Evolutionary conservation across 164 flowering plant species (phyloP), one percentile per base, ranked within the genome.

Genomic region (Cinnamomum micranthum): DNA sequence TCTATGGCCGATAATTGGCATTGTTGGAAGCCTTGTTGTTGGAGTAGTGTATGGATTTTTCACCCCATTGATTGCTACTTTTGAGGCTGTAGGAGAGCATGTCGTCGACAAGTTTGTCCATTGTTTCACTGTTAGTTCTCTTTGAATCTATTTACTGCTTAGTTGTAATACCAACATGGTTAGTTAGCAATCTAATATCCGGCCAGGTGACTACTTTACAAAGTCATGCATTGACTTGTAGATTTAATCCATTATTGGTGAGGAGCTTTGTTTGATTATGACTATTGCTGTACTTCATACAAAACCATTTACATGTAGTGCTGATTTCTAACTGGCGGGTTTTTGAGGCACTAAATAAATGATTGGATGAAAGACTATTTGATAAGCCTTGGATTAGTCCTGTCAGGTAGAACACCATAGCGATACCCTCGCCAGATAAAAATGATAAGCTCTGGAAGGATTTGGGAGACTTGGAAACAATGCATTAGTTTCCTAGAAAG

Each of bases 11-110:
- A 50, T 90, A 22, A 3, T 90, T 35, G 93, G 89, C 1, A 82
- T 92, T 70, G 76, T 74, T 51, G 95, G 93, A 68, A 93, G 98
- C 82, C 73, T 93, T 72, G 77, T 95, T 4, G 90, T 89, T 28
- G 95, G 92, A n/a, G 66, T 90, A 41, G 97, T 88, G n/a, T 92
- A 87, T 74, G 99, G 99, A 1, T 65, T 88, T 70, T 92, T 95
- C 73, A 79, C 86, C 66, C 98, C 99, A 2, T 79, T 93, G 28
- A 50, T 90, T 72, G 91, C 97, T 22, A 95, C 99, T 28, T 93
- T 95, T 81, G 96, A 93, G 81, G 96, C 91, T 70, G 86, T 86
- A 63, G 94, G 97, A 41, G 87, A 81, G 71, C 72, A 77, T 55
- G 81, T 82, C 10, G 68, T 75, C 19, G 87, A 87, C 72, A 92